Conservation (phyloP, 192 early-diverging fungal genomes). For the Phycomyces blakesleeanus region DNA sequence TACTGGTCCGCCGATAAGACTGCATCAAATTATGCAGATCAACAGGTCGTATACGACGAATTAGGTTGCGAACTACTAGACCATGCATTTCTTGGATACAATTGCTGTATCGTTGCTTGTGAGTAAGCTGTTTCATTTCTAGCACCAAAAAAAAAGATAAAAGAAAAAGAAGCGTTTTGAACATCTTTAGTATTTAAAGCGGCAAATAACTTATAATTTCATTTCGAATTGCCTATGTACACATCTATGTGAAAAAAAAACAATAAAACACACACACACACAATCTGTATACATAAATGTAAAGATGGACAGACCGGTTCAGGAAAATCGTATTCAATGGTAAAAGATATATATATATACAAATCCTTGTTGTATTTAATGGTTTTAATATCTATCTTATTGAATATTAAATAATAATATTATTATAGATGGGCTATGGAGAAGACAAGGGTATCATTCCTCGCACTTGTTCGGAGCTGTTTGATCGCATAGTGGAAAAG, state of each 20-base stretch:
- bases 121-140: slow-evolving; percentile 28
- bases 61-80: slow-evolving; percentile 76
- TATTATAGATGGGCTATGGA: slow-evolving; percentile 65
- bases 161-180: not conserved
- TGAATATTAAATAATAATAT: too few species aligned
- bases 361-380: too few species aligned
- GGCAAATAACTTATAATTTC: too few species aligned
- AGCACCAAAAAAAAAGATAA: not conserved
- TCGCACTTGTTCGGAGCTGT: slow-evolving; percentile 73
- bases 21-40: slow-evolving; percentile 63
- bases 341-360: too few species aligned
- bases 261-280: too few species aligned
- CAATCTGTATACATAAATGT: too few species aligned
- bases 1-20: slow-evolving; percentile 77
- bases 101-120: slow-evolving; percentile 94
- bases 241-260: not conserved
- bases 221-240: too few species aligned
- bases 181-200: too few species aligned
- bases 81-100: slow-evolving; percentile 87
- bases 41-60: slow-evolving; percentile 70
- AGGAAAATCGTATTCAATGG: slow-evolving; percentile 72
- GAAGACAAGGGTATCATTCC: slow-evolving; percentile 87
- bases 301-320: slow-evolving; percentile 78
- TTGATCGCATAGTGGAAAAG: slow-evolving; percentile 54
- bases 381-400: too few species aligned